A percentile compares a stretch with the other conserved stretches of the same genome.
These are phyloP conservation scores for Cynanchum wilfordii DNA, from an alignment of 257 asterid genomes.

Conservation along the genomic window DNA sequence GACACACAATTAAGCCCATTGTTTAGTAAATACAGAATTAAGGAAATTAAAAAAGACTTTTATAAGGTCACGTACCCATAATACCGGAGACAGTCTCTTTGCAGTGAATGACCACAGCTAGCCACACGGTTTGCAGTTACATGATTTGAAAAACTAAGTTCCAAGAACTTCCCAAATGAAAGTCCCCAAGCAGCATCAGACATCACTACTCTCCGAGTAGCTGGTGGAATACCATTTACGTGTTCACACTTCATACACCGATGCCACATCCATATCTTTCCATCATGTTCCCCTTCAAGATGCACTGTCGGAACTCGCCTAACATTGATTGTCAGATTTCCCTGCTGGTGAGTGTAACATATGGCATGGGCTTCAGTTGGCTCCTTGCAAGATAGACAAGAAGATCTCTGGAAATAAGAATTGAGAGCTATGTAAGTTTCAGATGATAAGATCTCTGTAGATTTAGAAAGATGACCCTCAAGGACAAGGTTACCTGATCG, in stretches of 20 bases:
- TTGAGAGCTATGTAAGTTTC: slow-evolving; percentile 8
- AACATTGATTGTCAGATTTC: slow-evolving; percentile 79
- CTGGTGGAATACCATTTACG: slow-evolving; percentile 75
- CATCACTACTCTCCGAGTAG: slow-evolving; percentile 75
- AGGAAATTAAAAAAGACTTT: slow-evolving; percentile 5
- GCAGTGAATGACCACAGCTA: slow-evolving; percentile 92
- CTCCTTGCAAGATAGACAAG: slow-evolving; percentile 80
- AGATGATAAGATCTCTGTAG: not conserved
- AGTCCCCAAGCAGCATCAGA: slow-evolving; percentile 99
- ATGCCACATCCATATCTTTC: slow-evolving; percentile 99
- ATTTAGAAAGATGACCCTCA: not conserved
- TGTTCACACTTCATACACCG: slow-evolving; percentile 76
- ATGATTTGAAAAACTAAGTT: slow-evolving; percentile 92
- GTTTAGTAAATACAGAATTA: not conserved
- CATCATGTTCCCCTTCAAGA: slow-evolving; percentile 83
- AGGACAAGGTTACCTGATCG: slow-evolving; percentile 56
- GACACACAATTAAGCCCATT: not conserved
- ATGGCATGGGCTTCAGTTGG: slow-evolving; percentile 77
- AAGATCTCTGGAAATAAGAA: slow-evolving; percentile 49
- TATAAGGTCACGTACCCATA: slow-evolving; percentile 58
- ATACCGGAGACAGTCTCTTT: slow-evolving; percentile 92
- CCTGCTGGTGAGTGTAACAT: slow-evolving; percentile 85
- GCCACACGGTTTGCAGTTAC: slow-evolving; percentile 94
- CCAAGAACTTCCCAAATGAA: slow-evolving; percentile 94
- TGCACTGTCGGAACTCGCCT: slow-evolving; percentile 46